Percentiles rank a stretch among this genome's conserved stretches.
These are phyloP conservation scores for Plicaturopsis crispa DNA, from an alignment of 768 basidiomycete species.

Conservation along the genomic window DNA sequence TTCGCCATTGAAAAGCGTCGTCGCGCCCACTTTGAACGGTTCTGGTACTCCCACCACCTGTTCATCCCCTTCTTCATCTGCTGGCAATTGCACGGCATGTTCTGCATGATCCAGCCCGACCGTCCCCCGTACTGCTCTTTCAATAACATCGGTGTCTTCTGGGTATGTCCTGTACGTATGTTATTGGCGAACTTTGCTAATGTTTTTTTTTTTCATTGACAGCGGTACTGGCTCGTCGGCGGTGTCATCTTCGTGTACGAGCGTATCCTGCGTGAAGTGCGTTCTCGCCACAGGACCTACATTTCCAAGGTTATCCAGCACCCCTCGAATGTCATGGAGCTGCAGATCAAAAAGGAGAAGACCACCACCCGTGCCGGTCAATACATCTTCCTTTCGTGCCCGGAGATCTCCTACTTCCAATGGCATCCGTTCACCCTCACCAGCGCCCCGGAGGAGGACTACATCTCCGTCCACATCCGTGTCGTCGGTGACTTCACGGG, in stretches of 20 bases:
- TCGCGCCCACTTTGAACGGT: constrained; percentile 74
- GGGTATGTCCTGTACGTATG: constrained; percentile 48
- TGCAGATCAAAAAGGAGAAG: constrained; percentile 97
- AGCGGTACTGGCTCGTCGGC: constrained; percentile 89
- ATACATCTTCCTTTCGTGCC: constrained; percentile 89
- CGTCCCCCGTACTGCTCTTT: constrained; percentile 81
- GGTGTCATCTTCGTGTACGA: constrained; percentile 82
- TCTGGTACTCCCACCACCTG: constrained; percentile 86
- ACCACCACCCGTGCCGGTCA: constrained; percentile 78
- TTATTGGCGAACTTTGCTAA: constrained; percentile 4
- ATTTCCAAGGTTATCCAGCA: constrained; percentile 95
- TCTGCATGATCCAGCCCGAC: constrained; percentile 94
- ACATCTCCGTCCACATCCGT: constrained; percentile 90
- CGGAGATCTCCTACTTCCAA: constrained; percentile 90
- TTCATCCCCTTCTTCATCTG: constrained; percentile 89
- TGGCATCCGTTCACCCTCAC: constrained; percentile 98
- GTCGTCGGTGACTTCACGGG: constrained; percentile 86
- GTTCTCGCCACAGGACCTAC: constrained; percentile 85
- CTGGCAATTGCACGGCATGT: constrained; percentile 96
- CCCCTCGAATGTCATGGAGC: constrained; percentile 88
- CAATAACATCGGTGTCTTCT: constrained; percentile 88
- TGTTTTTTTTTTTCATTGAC: constrained; percentile 3
- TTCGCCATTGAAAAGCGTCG: constrained; percentile 79
- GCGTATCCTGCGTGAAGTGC: constrained; percentile 86
- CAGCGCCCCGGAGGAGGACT: constrained; percentile 92